Evolutionary conservation across 495 filamentous ascomycete species (phyloP), one percentile per base, ranked within the genome.

Genomic region (Friedmanniomyces endolithicus): DNA sequence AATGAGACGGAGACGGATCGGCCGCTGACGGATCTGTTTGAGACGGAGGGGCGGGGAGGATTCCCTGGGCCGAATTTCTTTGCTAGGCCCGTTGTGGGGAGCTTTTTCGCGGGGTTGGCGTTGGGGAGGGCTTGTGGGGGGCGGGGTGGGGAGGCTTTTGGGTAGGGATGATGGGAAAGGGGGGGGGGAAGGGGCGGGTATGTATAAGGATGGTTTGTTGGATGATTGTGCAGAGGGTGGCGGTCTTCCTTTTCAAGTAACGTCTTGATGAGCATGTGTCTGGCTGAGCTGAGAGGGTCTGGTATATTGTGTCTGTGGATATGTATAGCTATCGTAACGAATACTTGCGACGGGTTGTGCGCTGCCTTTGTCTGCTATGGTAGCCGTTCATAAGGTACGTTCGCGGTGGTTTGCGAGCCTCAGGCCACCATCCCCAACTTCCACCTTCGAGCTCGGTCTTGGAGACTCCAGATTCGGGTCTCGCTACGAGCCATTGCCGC

Each of bases 31-130:
- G 70, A 72, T 63, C 51, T 72, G 49, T 71, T 69, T 55, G 46
- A 60, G 22, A 71, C 70, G 17, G 70, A 72, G 62, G 68, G 61
- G 1, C 51, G 65, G 22, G 70, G 70, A 4, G 69, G 64, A 24
- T 72, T 68, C 44, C 68, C 68, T 0, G 64, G 62, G 34, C 61
- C 61, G 49, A 51, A 63, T 16, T 72, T 72, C 51, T 66, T 66
- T 46, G 68, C 68, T 9, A 57, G 70, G 52, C 70, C 70, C 48
- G 70, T 72, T 41, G 67, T 72, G 17, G 70, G 70, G 23, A 68
- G 61, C 44, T 65, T 68, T 60, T 72, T 69, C 63, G 65, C 67
- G n/a, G 63, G 63, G 44, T 66, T 72, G 69, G 58, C 64, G 51
- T 45, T 72, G 25, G 69, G 67, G 65, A 63, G 70, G 64, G 64